A percentile compares a stretch with the other conserved stretches of the same genome.
These are phyloP conservation scores for Fomitopsis pinicola DNA, from an alignment of 1,284 basidiomycete genomes.

Conservation along the genomic window DNA sequence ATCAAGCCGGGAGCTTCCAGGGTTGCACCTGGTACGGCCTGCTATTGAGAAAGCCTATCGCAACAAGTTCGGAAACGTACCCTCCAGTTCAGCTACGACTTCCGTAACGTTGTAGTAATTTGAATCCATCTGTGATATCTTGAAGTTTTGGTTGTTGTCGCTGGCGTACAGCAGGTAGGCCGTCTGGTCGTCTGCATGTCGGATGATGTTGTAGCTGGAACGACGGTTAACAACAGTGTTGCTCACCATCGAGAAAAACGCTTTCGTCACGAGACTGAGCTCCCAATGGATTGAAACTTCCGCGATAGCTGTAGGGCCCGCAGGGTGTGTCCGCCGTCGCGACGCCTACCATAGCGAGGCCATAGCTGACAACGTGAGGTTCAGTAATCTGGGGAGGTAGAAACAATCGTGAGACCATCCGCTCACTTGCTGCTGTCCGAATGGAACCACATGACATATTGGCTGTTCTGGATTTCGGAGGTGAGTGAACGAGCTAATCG, in stretches of 20 bases:
- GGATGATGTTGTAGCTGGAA: background rate
- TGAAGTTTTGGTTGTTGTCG: conserved; percentile 68
- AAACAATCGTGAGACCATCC: background rate
- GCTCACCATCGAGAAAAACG: conserved; percentile 51
- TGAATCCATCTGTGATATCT: conserved; percentile 51
- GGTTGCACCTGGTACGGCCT: conserved; percentile 39
- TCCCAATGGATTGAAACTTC: conserved; percentile 54
- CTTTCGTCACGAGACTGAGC: conserved; percentile 60
- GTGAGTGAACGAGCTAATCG: background rate
- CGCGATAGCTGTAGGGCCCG: conserved; percentile 54
- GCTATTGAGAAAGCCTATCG: background rate
- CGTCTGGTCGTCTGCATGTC: conserved; percentile 22
- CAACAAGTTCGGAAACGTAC: conserved; percentile 24
- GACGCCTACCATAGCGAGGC: conserved; percentile 58
- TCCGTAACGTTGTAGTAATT: conserved; percentile 56
- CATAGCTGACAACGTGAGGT: conserved; percentile 39
- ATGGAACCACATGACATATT: conserved; percentile 74
- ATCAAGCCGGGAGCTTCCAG: conserved; percentile 61
- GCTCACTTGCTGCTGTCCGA: conserved; percentile 57
- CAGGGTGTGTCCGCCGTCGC: conserved; percentile 56
- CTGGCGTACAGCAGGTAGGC: conserved; percentile 61
- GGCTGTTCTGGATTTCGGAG: conserved; percentile 38
- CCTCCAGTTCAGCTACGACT: conserved; percentile 42
- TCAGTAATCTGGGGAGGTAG: background rate
- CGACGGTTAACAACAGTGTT: background rate